Evolutionary conservation across 2,329 filamentous ascomycete genomes (phyloP).

Genomic region (Neonectria coccinea): DNA sequence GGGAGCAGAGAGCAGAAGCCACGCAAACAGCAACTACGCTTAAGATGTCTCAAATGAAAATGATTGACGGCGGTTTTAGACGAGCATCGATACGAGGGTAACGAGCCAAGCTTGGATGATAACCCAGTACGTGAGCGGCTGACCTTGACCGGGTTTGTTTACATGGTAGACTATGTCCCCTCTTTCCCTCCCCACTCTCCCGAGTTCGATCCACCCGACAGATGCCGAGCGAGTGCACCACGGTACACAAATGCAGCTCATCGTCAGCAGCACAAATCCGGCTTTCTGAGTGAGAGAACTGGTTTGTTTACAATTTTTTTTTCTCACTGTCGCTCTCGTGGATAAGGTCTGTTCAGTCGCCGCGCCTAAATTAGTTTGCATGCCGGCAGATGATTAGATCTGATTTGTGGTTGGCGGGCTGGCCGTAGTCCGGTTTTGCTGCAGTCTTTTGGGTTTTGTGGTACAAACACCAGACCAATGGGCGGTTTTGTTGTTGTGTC

Average conservation of each 20-base stretch:
- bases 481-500: not conserved
- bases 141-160: slow-evolving; percentile 20
- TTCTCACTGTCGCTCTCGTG: not conserved
- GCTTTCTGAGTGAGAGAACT: not conserved
- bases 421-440: not conserved
- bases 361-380: slow-evolving; percentile 22
- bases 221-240: slow-evolving; percentile 22
- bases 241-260: slow-evolving; percentile 6
- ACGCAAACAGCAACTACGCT: not conserved
- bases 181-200: slow-evolving; percentile 17
- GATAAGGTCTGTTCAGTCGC: slow-evolving; percentile 13
- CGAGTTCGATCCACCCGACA: slow-evolving; percentile 12
- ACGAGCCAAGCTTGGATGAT: not conserved
- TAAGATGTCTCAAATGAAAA: not conserved
- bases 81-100: not conserved
- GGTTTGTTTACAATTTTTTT: slow-evolving; percentile 20
- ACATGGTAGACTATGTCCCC: slow-evolving; percentile 7
- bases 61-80: no score
- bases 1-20: not conserved
- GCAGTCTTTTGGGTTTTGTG: slow-evolving; percentile 12
- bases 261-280: slow-evolving; percentile 20
- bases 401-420: not conserved
- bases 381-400: slow-evolving; percentile 1
- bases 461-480: slow-evolving; percentile 5
- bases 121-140: not conserved